Evolutionary conservation across 495 filamentous ascomycete species (phyloP).

Genomic region (Cercophora sp.): DNA sequence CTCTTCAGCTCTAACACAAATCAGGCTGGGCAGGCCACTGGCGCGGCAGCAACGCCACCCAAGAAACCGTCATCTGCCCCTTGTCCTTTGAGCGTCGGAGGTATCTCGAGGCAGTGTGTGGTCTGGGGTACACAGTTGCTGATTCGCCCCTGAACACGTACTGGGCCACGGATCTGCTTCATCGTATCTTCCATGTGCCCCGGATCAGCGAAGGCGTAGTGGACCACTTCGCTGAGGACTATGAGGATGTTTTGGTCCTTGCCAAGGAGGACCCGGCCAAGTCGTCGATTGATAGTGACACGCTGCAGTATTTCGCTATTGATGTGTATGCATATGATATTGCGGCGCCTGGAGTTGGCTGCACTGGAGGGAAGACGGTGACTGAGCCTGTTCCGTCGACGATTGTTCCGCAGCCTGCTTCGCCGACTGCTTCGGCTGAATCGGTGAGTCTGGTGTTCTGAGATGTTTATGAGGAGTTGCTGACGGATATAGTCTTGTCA

Average conservation of each 20-base stretch:
- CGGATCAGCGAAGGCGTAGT: conserved; percentile 49
- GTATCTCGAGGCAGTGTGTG: conserved; percentile 50
- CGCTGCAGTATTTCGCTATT: conserved; percentile 55
- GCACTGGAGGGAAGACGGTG: no score
- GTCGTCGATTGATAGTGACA: conserved; percentile 49
- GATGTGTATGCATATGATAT: conserved; percentile 46
- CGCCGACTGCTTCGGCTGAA: no score
- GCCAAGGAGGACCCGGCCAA: conserved; percentile 36
- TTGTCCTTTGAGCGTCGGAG: conserved; percentile 48
- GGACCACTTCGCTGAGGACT: conserved; percentile 54
- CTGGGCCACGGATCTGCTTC: conserved; percentile 55
- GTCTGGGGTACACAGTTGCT: conserved; percentile 50
- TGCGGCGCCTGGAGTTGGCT: no score
- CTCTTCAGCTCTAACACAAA: conserved; percentile 3
- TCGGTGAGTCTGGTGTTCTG: no score
- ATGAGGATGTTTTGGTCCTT: conserved; percentile 44
- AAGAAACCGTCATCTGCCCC: conserved; percentile 59
- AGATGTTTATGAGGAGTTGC: no score
- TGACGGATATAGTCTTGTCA: no score
- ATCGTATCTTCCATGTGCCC: conserved; percentile 54
- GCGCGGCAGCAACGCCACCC: conserved; percentile 53
- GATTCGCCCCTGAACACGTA: conserved; percentile 45
- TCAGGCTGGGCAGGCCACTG: conserved; percentile 56
- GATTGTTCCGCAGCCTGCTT: no score
- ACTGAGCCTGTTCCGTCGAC: no score